phyloP scores from a whole-genome alignment of 2,329 filamentous ascomycete genomes.

The Zymoseptoria passerinii region DNA sequence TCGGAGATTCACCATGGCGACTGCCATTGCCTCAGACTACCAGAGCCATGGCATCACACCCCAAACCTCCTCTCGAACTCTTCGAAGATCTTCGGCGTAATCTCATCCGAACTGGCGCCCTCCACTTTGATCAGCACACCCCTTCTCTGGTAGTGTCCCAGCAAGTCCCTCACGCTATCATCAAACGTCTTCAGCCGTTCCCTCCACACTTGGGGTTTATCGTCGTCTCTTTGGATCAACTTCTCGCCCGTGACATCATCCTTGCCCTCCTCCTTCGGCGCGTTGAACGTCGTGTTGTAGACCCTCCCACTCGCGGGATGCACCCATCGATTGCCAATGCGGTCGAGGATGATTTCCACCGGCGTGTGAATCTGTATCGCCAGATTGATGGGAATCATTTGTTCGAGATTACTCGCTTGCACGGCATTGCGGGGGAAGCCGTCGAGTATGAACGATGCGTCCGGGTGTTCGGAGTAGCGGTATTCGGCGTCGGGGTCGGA shows the following conservation, averaged over 20 bases:
- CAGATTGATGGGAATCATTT: slow-evolving; percentile 85
- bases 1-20: no score
- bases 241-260: slow-evolving; percentile 89
- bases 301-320: slow-evolving; percentile 85
- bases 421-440: slow-evolving; percentile 83
- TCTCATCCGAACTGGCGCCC: slow-evolving; percentile 88
- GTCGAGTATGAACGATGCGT: slow-evolving; percentile 88
- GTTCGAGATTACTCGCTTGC: slow-evolving; percentile 71
- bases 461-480: slow-evolving; percentile 55
- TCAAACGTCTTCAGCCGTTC: slow-evolving; percentile 73
- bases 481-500: slow-evolving; percentile 31
- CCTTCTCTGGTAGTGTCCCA: slow-evolving; percentile 80
- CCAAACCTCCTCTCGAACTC: slow-evolving; percentile 75
- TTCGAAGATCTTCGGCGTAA: slow-evolving; percentile 75
- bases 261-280: slow-evolving; percentile 67
- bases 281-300: slow-evolving; percentile 91
- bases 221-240: slow-evolving; percentile 74
- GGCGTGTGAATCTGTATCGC: slow-evolving; percentile 83
- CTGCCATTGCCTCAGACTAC: background rate
- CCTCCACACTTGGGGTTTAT: slow-evolving; percentile 79
- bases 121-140: slow-evolving; percentile 80
- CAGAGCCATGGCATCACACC: slow-evolving; percentile 6
- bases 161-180: slow-evolving; percentile 72
- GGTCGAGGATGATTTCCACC: slow-evolving; percentile 73
- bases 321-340: slow-evolving; percentile 87